Evolutionary conservation across 345 rosid species (phyloP).

Genomic region (Eucalyptus grandis): DNA sequence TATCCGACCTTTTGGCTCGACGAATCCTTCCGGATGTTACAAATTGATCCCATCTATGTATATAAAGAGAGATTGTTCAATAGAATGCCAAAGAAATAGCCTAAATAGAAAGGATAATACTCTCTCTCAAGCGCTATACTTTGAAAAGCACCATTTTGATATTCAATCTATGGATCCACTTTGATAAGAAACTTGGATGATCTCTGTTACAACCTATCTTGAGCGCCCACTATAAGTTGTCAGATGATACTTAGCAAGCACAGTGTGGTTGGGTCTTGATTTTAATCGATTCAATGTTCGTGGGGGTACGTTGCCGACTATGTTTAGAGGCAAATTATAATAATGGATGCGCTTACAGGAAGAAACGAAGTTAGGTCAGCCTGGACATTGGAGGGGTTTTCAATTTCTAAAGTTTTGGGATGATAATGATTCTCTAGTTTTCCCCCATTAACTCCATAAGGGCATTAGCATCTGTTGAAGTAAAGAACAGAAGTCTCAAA

Average conservation of each 20-base stretch:
- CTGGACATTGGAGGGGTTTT: neutral
- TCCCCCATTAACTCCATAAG: neutral
- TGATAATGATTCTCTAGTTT: neutral
- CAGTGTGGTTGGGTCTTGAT: neutral
- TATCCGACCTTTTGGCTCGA: neutral
- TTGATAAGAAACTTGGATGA: neutral
- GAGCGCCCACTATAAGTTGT: neutral
- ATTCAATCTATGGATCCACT: neutral
- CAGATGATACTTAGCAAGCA: neutral
- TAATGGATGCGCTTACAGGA: neutral
- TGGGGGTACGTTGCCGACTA: neutral
- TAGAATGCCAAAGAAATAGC: neutral
- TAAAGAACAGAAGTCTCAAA: neutral
- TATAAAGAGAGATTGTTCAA: neutral
- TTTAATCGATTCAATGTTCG: neutral
- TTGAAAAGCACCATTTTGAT: neutral
- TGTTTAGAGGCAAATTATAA: neutral
- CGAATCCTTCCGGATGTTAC: neutral
- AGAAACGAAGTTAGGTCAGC: neutral
- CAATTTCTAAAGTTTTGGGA: neutral
- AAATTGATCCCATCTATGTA: neutral
- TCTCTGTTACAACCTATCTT: neutral
- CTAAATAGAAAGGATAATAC: neutral
- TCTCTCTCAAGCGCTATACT: neutral
- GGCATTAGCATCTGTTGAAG: neutral